A percentile compares a stretch with the other conserved stretches of the same genome.
phyloP scores from a whole-genome alignment of 306 rosid genomes.

The Prunus armeniaca region DNA sequence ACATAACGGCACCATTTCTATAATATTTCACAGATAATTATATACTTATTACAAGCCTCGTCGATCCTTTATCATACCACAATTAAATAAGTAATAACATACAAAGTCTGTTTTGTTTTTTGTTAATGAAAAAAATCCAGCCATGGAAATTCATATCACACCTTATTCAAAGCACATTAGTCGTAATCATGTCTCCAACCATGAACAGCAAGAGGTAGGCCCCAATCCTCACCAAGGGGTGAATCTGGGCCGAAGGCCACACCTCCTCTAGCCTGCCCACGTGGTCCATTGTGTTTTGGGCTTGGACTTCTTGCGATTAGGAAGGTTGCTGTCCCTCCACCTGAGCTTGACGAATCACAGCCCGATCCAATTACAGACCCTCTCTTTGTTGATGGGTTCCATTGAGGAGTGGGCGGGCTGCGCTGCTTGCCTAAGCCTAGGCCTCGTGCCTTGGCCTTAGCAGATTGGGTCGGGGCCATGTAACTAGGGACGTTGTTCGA shows the following conservation, averaged over 20 bases:
- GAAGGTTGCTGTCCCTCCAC: slow-evolving; percentile 41
- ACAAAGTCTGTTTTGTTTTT: neutral
- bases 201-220: slow-evolving; percentile 45
- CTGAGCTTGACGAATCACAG: slow-evolving; percentile 54
- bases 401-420: slow-evolving; percentile 41
- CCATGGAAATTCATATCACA: slow-evolving; percentile 23
- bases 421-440: slow-evolving; percentile 45
- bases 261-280: slow-evolving; percentile 38
- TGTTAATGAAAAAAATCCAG: neutral
- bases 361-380: slow-evolving; percentile 28
- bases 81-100: neutral
- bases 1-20: neutral
- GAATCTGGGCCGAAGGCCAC: slow-evolving; percentile 41
- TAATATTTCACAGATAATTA: neutral
- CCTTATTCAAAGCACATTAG: neutral
- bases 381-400: slow-evolving; percentile 56
- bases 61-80: neutral
- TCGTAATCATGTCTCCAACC: slow-evolving; percentile 57
- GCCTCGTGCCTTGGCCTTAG: slow-evolving; percentile 72
- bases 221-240: slow-evolving; percentile 54
- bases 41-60: neutral
- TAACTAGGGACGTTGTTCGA: slow-evolving; percentile 57
- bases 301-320: slow-evolving; percentile 51
- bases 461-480: slow-evolving; percentile 89
- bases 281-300: slow-evolving; percentile 47